phyloP scores from a whole-genome alignment of 2,329 filamentous ascomycete species.

The Periconia macrospinosa region DNA sequence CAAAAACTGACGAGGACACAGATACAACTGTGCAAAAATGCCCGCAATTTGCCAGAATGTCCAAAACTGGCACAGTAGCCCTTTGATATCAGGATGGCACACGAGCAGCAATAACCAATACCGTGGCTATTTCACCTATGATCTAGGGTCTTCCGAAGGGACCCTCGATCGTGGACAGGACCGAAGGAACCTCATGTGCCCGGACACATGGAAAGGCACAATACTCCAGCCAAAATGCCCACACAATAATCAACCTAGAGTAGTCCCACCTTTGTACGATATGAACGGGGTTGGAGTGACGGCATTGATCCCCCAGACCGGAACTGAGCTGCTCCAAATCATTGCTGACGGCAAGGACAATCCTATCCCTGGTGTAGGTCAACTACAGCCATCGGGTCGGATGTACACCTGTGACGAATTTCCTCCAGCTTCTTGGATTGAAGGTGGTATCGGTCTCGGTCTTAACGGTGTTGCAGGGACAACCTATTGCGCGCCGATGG shows the following conservation, averaged over 20 bases:
- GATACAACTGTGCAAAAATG: slow-evolving; percentile 3
- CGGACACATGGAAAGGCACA: slow-evolving; percentile 5
- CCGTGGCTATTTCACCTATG: too few species aligned
- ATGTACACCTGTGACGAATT: slow-evolving; percentile 37
- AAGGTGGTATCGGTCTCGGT: slow-evolving; percentile 22
- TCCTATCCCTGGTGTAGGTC: background rate
- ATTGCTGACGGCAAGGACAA: background rate
- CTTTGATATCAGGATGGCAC: background rate
- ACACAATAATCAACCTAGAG: slow-evolving; percentile 15
- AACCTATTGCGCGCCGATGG: slow-evolving; percentile 6
- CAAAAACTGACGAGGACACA: background rate
- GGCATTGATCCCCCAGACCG: slow-evolving; percentile 5
- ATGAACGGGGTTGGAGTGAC: background rate
- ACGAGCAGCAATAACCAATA: background rate
- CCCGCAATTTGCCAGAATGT: slow-evolving; percentile 2
- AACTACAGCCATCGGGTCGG: slow-evolving; percentile 2
- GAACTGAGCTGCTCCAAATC: background rate
- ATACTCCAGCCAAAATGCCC: slow-evolving; percentile 4
- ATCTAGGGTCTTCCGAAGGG: too few species aligned
- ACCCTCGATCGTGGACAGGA: background rate
- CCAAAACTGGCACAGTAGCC: background rate
- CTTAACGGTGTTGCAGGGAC: slow-evolving; percentile 1
- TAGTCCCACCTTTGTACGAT: slow-evolving; percentile 6
- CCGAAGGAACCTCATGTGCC: slow-evolving; percentile 1
- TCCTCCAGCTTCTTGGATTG: slow-evolving; percentile 28